Evolutionary conservation across 2,329 filamentous ascomycete species (phyloP).

Genomic region (Pseudogymnoascus sp.): DNA sequence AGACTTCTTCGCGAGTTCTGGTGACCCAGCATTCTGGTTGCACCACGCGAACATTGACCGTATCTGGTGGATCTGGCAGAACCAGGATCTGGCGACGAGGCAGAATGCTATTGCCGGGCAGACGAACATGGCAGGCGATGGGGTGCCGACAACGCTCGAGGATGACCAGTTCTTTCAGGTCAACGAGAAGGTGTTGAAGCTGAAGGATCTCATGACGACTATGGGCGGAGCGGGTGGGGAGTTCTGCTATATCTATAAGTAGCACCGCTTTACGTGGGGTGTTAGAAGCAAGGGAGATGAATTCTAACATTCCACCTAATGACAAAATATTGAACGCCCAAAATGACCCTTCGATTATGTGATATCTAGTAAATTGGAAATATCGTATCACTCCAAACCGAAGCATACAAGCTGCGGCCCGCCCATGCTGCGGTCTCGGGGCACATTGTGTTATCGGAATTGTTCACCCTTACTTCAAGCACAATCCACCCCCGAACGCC

Average conservation of each 20-base stretch:
- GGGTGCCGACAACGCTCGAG: conserved; percentile 10
- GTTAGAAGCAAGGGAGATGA: not conserved
- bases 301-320: not conserved
- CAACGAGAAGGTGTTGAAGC: not conserved
- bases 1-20: conserved; percentile 37
- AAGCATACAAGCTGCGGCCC: not conserved
- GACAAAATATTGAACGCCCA: not conserved
- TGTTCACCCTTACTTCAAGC: not conserved
- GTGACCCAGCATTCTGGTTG: conserved; percentile 39
- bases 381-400: not conserved
- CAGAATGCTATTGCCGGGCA: conserved; percentile 26
- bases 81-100: conserved; percentile 32
- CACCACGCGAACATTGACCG: conserved; percentile 41
- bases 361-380: not conserved
- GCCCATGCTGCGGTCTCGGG: not conserved
- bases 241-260: conserved; percentile 4
- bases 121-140: conserved; percentile 11
- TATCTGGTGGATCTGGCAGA: conserved; percentile 42
- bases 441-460: not conserved
- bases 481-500: not conserved
- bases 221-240: conserved; percentile 13
- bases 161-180: not conserved
- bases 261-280: not conserved
- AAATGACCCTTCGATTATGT: not conserved
- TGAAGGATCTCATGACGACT: not conserved